Conservation (phyloP, 257 asterid species). For the Scutellaria galericulata region DNA sequence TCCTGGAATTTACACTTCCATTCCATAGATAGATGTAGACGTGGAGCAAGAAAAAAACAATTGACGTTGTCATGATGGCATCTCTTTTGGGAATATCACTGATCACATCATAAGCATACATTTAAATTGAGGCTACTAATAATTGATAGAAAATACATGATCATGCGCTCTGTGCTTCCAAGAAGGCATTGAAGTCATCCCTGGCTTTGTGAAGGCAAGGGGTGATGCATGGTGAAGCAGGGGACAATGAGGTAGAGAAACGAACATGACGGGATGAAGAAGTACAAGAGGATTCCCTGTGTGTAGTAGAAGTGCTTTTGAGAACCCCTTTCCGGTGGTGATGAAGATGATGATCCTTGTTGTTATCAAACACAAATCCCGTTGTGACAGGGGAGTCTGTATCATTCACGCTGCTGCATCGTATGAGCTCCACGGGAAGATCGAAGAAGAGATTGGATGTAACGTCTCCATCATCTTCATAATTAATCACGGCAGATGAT, state of each 20-base stretch:
- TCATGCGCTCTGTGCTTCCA: slow-evolving; percentile 70
- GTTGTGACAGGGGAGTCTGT: slow-evolving; percentile 63
- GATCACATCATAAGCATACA: too few species aligned
- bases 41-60: too few species aligned
- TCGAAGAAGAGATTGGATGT: slow-evolving; percentile 65
- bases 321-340: slow-evolving; percentile 59
- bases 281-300: slow-evolving; percentile 25
- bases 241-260: slow-evolving; percentile 52
- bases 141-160: too few species aligned
- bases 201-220: slow-evolving; percentile 59
- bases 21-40: too few species aligned
- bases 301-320: slow-evolving; percentile 44
- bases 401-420: slow-evolving; percentile 52
- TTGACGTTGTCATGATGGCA: too few species aligned
- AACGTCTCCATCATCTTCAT: slow-evolving; percentile 41
- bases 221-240: slow-evolving; percentile 53
- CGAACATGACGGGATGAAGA: slow-evolving; percentile 65
- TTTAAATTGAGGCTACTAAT: too few species aligned
- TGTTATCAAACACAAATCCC: slow-evolving; percentile 71
- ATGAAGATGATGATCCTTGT: slow-evolving; percentile 26
- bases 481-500: slow-evolving; percentile 58
- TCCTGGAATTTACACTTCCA: not conserved
- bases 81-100: too few species aligned
- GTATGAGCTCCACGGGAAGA: slow-evolving; percentile 79
- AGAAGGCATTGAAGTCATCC: slow-evolving; percentile 67